Evolutionary conservation across 73 alveolate species (phyloP).

Genomic region (Loxodes magnus): DNA sequence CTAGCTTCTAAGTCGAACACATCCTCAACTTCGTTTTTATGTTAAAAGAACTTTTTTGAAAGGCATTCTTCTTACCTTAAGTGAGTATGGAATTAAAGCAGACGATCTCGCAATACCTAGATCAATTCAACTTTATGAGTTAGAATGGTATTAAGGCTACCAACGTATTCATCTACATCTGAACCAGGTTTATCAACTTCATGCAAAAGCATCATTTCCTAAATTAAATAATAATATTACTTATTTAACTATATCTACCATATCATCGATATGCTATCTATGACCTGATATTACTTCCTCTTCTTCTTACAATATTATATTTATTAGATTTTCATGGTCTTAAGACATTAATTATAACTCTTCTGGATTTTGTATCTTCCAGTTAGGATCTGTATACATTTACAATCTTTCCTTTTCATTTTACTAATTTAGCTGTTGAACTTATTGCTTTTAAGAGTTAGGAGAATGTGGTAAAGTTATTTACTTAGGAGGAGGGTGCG

Average conservation of each 20-base stretch:
- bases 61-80: neutral
- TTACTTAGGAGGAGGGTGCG: too few relatives aligned
- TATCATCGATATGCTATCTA: constrained; percentile 90
- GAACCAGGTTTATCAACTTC: constrained; percentile 98
- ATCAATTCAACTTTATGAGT: constrained; percentile 58
- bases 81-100: neutral
- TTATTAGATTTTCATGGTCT: constrained; percentile 87
- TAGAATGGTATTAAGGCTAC: constrained; percentile 75
- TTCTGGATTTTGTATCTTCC: neutral
- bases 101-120: constrained; percentile 15
- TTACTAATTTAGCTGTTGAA: too few relatives aligned
- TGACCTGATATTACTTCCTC: constrained; percentile 91
- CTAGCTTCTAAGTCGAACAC: too few relatives aligned
- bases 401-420: neutral
- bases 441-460: too few relatives aligned
- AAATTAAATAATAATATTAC: too few relatives aligned
- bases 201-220: constrained; percentile 90
- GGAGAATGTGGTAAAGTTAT: too few relatives aligned
- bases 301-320: constrained; percentile 91
- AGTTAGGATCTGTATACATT: neutral
- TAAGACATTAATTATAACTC: constrained; percentile 22
- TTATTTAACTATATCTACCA: constrained; percentile 85
- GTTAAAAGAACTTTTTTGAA: too few relatives aligned
- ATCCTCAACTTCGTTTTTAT: too few relatives aligned
- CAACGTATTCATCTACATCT: constrained; percentile 94